Percentiles rank a stretch among this genome's conserved stretches.
phyloP scores from a whole-genome alignment of 1,284 basidiomycete genomes.

The Golubevia pallescens region DNA sequence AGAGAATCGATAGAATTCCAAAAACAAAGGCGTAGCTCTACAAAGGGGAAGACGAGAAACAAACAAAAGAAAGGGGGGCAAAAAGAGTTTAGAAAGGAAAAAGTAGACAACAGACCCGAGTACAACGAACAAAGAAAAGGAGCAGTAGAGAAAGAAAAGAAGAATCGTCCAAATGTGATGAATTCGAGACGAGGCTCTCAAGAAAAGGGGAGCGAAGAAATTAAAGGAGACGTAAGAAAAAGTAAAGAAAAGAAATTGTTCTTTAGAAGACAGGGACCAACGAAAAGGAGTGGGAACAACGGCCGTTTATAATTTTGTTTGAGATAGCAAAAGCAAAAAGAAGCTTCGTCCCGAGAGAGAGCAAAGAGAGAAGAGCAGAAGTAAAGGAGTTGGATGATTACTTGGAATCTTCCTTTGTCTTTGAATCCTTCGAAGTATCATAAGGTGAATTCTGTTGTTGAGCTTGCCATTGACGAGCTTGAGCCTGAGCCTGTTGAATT shows the following conservation, averaged over 20 bases:
- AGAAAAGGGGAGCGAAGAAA: neutral
- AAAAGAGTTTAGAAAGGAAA: neutral
- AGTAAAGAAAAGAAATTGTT: neutral
- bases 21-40: too few species aligned
- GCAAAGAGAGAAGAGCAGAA: neutral
- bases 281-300: too few species aligned
- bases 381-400: neutral
- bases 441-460: neutral
- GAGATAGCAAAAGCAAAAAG: too few species aligned
- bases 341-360: neutral
- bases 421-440: neutral
- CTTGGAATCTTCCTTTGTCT: neutral
- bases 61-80: neutral
- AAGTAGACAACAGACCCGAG: too few species aligned
- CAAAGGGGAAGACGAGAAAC: neutral
- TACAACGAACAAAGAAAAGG: too few species aligned
- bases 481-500: conserved; percentile 46
- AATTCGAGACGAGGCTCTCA: too few species aligned
- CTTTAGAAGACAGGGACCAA: too few species aligned
- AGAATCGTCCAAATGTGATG: too few species aligned
- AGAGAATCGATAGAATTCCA: too few species aligned
- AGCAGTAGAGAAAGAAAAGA: too few species aligned
- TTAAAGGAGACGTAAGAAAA: neutral
- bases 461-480: conserved; percentile 28
- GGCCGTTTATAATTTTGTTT: too few species aligned